Evolutionary conservation across 1,284 basidiomycete species (phyloP).

Genomic region (Cutaneotrichosporon cavernicola): DNA sequence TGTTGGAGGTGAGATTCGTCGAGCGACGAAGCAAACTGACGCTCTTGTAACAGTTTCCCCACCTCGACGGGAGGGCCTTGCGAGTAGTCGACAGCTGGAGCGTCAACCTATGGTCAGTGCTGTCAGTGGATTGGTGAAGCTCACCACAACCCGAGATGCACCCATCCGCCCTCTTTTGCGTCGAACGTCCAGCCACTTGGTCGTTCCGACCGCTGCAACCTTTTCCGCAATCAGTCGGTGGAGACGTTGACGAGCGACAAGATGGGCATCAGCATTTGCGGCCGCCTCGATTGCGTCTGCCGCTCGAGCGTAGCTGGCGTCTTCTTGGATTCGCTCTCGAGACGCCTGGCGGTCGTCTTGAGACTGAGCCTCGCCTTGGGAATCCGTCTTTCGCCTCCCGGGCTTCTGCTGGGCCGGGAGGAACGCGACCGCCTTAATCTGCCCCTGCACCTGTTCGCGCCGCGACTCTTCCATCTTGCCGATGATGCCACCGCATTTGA

Average conservation of each 20-base stretch:
- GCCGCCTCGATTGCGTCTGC: not conserved
- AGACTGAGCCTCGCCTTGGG: not conserved
- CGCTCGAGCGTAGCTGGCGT: not conserved
- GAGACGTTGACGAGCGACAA: not conserved
- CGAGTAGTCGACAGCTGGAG: not conserved
- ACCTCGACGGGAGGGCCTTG: not conserved
- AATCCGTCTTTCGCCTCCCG: not conserved
- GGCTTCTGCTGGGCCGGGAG: not conserved
- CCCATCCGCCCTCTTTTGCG: conserved; percentile 14
- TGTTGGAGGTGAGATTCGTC: not conserved
- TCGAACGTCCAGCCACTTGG: conserved; percentile 23
- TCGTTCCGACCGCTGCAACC: conserved; percentile 21
- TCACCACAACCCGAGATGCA: conserved; percentile 13
- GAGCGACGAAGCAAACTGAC: not conserved
- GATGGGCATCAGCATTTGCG: not conserved
- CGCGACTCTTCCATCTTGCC: conserved; percentile 8
- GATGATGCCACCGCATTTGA: conserved; percentile 5
- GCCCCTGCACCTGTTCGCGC: not conserved
- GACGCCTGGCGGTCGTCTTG: not conserved
- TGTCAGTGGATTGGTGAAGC: not conserved
- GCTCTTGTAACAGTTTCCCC: too few relatives aligned
- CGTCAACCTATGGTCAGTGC: not conserved
- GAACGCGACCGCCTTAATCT: not conserved
- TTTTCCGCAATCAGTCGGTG: conserved; percentile 17
- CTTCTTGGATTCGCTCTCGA: not conserved